These are phyloP conservation scores for Claviceps cyperi DNA, from an alignment of 2,329 filamentous ascomycete species.

Conservation along the genomic window DNA sequence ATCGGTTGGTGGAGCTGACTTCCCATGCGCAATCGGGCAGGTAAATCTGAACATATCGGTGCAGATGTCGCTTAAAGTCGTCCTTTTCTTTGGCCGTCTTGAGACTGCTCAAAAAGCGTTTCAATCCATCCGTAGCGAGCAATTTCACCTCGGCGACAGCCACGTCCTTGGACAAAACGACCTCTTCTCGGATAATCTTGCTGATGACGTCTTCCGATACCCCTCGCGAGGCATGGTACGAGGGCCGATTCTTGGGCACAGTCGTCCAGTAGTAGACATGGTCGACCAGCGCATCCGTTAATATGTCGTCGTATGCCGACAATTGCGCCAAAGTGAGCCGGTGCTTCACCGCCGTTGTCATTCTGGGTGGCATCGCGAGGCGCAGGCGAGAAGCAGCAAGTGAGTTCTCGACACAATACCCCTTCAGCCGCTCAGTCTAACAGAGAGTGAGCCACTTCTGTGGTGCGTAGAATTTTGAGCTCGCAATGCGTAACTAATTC, in stretches of 20 bases:
- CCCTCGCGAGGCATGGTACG: constrained; percentile 72
- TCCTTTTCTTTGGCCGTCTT: constrained; percentile 67
- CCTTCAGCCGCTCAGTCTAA: background rate
- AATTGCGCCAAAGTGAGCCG: constrained; percentile 76
- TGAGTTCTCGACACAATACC: background rate
- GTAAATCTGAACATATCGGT: constrained; percentile 86
- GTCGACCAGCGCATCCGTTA: constrained; percentile 90
- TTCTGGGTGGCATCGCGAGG: constrained; percentile 21
- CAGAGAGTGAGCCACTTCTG: background rate
- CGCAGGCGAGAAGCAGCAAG: background rate
- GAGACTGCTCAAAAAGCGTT: constrained; percentile 53
- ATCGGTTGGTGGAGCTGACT: constrained; percentile 80
- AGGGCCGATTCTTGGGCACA: constrained; percentile 84
- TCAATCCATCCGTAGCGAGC: constrained; percentile 57
- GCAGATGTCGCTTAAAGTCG: constrained; percentile 73
- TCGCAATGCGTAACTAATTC: background rate
- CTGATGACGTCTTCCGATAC: constrained; percentile 51
- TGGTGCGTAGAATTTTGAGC: background rate
- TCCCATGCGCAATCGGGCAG: constrained; percentile 89
- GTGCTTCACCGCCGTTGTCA: constrained; percentile 35
- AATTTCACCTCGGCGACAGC: constrained; percentile 57
- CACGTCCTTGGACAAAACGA: constrained; percentile 62
- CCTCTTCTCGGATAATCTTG: constrained; percentile 46
- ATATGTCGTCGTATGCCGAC: constrained; percentile 84
- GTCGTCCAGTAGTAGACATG: constrained; percentile 94